Percentiles rank a stretch among this genome's conserved stretches.
phyloP scores from a whole-genome alignment of 495 filamentous ascomycete species.

The Physcia stellaris region DNA sequence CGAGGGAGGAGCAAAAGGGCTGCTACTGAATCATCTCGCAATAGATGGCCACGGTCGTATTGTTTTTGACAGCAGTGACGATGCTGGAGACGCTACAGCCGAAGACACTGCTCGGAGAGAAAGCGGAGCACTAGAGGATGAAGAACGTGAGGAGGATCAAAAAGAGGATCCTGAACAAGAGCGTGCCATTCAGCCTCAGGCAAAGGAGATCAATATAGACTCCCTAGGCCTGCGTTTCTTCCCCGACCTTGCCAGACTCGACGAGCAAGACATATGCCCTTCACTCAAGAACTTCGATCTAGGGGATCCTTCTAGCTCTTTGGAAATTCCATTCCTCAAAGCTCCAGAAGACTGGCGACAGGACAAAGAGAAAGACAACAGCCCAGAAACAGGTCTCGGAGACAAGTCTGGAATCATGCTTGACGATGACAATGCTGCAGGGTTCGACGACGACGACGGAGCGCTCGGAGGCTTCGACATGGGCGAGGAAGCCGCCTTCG shows the following conservation, averaged over 20 bases:
- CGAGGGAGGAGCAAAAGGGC: constrained; percentile 91
- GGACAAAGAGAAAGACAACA: constrained; percentile 36
- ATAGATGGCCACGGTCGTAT: constrained; percentile 87
- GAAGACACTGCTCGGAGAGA: constrained; percentile 37
- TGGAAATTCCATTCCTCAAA: constrained; percentile 87
- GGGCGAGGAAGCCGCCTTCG: constrained; percentile 50
- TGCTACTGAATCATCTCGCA: constrained; percentile 85
- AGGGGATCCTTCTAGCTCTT: constrained; percentile 65
- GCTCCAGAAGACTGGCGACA: constrained; percentile 76
- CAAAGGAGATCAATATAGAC: constrained; percentile 62
- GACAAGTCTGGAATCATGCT: constrained; percentile 72
- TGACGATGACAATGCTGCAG: constrained; percentile 64
- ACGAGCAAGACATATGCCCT: constrained; percentile 84
- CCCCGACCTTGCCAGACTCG: constrained; percentile 61
- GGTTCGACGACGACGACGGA: constrained; percentile 63
- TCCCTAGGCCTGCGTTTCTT: constrained; percentile 71
- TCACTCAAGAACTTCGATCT: constrained; percentile 88
- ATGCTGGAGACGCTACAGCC: constrained; percentile 48
- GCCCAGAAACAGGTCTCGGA: constrained; percentile 34
- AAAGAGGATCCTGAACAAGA: constrained; percentile 25
- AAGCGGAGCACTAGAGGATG: constrained; percentile 18
- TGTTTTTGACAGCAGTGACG: constrained; percentile 96
- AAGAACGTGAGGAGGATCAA: constrained; percentile 22
- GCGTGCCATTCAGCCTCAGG: constrained; percentile 35
- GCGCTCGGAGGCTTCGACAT: constrained; percentile 63